These are phyloP conservation scores for Aspergillus biplanus DNA, from an alignment of 495 filamentous ascomycete genomes.

Conservation along the genomic window DNA sequence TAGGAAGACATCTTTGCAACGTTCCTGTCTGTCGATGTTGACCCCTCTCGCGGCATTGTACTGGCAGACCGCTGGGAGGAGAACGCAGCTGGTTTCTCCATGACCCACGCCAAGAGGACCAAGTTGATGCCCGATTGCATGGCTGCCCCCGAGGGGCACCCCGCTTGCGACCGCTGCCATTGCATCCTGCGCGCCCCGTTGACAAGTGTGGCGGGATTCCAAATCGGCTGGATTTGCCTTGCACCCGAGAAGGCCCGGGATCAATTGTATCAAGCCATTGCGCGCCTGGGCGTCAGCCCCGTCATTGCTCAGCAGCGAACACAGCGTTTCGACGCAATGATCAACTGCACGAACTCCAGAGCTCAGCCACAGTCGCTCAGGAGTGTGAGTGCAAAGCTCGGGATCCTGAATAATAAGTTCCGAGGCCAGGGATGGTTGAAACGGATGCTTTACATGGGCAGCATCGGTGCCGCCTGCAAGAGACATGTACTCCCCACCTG, in stretches of 20 bases:
- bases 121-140: not conserved
- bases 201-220: not conserved
- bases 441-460: not conserved
- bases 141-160: not conserved
- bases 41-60: not conserved
- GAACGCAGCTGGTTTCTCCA: not conserved
- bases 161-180: not conserved
- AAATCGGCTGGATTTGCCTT: not conserved
- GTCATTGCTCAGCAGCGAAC: not conserved
- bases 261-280: not conserved
- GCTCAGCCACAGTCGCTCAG: not conserved
- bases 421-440: no score
- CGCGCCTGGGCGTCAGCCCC: not conserved
- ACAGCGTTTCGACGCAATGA: not conserved
- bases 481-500: not conserved
- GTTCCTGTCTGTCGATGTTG: no score
- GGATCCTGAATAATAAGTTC: not conserved
- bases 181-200: not conserved
- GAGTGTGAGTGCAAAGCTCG: not conserved
- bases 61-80: not conserved
- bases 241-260: not conserved
- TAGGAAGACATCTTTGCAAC: no score
- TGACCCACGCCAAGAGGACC: not conserved
- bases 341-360: not conserved
- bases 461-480: not conserved